Conservation (phyloP, 352 stramenopile genomes). For the Globisporangium okanoganense region DNA sequence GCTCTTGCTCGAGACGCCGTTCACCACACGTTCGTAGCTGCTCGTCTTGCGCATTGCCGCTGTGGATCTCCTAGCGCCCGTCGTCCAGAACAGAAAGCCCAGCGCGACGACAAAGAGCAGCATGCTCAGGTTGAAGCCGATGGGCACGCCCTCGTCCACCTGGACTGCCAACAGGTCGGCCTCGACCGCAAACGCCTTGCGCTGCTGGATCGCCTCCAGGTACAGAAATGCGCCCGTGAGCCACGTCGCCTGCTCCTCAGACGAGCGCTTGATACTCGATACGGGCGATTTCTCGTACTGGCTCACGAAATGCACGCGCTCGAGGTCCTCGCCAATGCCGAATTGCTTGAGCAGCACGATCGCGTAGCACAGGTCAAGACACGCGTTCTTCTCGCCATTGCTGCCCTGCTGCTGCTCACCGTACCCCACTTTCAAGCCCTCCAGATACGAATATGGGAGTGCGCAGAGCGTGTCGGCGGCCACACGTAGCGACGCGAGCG, state of each 20-base stretch:
- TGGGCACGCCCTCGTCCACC: conserved; percentile 59
- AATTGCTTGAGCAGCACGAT: conserved; percentile 60
- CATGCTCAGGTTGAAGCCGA: conserved; percentile 64
- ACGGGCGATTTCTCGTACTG: conserved; percentile 28
- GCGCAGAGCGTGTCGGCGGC: conserved; percentile 40
- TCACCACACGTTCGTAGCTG: conserved; percentile 37
- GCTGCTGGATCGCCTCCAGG: conserved; percentile 55
- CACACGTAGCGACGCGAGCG: conserved; percentile 27
- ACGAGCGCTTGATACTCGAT: conserved; percentile 4
- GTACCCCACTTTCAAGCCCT: conserved; percentile 13
- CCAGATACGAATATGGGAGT: conserved; percentile 8
- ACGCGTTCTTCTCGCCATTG: conserved; percentile 25
- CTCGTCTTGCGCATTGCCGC: conserved; percentile 5
- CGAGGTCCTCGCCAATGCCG: conserved; percentile 42
- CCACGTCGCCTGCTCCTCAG: conserved; percentile 45
- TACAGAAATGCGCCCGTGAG: conserved; percentile 68
- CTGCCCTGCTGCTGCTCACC: conserved; percentile 10
- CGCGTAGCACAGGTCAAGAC: conserved; percentile 60
- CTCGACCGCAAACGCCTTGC: conserved; percentile 15
- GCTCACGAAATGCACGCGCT: conserved; percentile 55
- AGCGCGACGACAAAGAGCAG: conserved; percentile 48
- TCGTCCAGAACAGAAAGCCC: conserved; percentile 54
- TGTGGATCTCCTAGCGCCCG: not conserved
- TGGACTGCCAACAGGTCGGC: conserved; percentile 59
- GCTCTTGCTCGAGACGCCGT: conserved; percentile 24